Evolutionary conservation across 192 early-diverging fungal species (phyloP), one percentile per base, ranked within the genome.

Genomic region (Backusella mclennaniae): DNA sequence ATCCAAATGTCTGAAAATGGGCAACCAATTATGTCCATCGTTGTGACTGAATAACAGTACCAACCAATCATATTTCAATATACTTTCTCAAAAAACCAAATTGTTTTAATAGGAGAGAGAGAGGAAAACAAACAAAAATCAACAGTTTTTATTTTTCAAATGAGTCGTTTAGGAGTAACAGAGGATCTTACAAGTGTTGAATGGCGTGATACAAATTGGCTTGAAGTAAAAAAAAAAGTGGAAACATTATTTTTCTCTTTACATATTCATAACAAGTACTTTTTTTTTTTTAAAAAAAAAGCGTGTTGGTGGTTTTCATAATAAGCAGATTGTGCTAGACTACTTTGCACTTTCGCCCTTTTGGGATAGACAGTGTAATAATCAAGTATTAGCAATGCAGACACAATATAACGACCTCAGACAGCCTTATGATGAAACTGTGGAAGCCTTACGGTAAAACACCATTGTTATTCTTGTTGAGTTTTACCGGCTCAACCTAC

Each of bases 271-370:
- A 59, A 23, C 14, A 29, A 36, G 38, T 23, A 15, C 17, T 46
- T 38, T 26, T 31, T 15, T 12, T 14, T 44, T 26, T 5, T 26
- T n/a, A 33, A 39, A 14, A 26, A 14, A 26, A 35, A 81, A 87
- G 85, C 86, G 87, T 17, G 85, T 89, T 35, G 90, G 91, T 35
- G 92, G 92, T 23, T 85, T 95, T 42, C 82, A 80, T 35, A 91
- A 90, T 21, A 87, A 89, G 23, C 89, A 93, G 67, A 93, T 92
- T 75, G 92, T 95, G 0, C 81, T 95, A 0, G 91, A 93, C 80
- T 95, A 95, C 76, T 95, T 95, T 85, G 90, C 90, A 29, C 83
- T 87, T 76, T 95, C 93, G 21, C 92, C 93, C 4, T 95, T 95
- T 82, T 95, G 93, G 92, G 93, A 95, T 75, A 80, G 89, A 15